phyloP scores from a whole-genome alignment of 495 filamentous ascomycete genomes.

The Penicillium waksmanii region DNA sequence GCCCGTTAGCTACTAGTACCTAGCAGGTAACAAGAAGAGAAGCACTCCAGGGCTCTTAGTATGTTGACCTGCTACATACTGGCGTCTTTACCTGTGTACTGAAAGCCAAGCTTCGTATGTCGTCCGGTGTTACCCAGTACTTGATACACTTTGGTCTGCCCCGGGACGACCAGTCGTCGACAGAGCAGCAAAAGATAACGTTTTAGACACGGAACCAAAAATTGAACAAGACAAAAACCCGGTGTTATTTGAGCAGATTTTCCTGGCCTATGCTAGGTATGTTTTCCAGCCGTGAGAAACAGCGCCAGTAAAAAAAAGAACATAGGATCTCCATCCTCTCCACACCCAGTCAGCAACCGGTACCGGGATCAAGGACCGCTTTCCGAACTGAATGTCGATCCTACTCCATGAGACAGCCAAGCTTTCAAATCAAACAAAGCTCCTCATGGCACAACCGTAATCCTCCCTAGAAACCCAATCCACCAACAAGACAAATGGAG shows the following conservation, averaged over 20 bases:
- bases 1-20: too few relatives aligned
- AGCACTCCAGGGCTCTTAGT: too few relatives aligned
- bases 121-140: too few relatives aligned
- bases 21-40: too few relatives aligned
- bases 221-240: slow-evolving; percentile 38
- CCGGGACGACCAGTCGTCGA: too few relatives aligned
- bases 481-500: slow-evolving; percentile 29
- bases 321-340: slow-evolving; percentile 33
- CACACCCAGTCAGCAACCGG: slow-evolving; percentile 28
- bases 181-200: too few relatives aligned
- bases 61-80: too few relatives aligned
- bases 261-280: slow-evolving; percentile 43
- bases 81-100: too few relatives aligned
- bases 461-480: slow-evolving; percentile 30
- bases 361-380: slow-evolving; percentile 25
- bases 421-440: slow-evolving; percentile 7
- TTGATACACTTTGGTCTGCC: too few relatives aligned
- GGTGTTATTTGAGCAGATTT: slow-evolving; percentile 42
- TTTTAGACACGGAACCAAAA: neutral
- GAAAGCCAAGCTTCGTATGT: too few relatives aligned
- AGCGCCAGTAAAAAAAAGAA: slow-evolving; percentile 36
- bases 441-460: slow-evolving; percentile 28
- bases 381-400: slow-evolving; percentile 9
- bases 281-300: slow-evolving; percentile 37
- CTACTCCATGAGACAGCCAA: slow-evolving; percentile 8